Evolutionary conservation across 345 rosid species (phyloP).

Genomic region (Eucalyptus globulus): DNA sequence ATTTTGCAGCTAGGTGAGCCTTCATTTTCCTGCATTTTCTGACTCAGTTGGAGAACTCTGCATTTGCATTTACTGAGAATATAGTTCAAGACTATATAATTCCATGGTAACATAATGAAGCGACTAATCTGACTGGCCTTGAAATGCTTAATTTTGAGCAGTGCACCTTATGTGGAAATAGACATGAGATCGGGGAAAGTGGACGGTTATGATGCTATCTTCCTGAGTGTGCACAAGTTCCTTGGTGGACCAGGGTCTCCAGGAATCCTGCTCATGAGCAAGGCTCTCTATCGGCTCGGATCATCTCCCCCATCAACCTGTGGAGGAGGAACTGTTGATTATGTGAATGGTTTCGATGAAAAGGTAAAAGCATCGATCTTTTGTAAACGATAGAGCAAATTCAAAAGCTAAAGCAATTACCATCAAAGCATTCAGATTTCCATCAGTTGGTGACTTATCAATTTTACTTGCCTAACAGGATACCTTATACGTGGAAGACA

Average conservation of each 20-base stretch:
- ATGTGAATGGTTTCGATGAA: constrained; percentile 35
- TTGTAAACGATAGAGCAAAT: neutral
- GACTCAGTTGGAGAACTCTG: neutral
- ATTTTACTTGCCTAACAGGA: constrained; percentile 12
- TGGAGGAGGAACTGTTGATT: constrained; percentile 52
- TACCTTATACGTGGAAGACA: constrained; percentile 26
- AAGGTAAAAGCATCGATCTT: constrained; percentile 10
- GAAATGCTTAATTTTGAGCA: neutral
- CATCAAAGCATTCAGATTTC: neutral
- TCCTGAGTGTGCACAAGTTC: constrained; percentile 48
- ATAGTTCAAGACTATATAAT: neutral
- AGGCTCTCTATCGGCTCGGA: constrained; percentile 19
- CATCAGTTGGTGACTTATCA: neutral
- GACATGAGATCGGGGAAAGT: constrained; percentile 33
- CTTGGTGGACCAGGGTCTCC: constrained; percentile 53
- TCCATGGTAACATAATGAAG: neutral
- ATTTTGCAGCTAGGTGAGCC: constrained; percentile 46
- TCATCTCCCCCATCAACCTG: constrained; percentile 47
- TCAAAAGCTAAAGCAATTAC: neutral
- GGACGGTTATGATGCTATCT: constrained; percentile 46
- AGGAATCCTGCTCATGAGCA: constrained; percentile 41
- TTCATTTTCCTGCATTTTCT: neutral
- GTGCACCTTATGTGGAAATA: constrained; percentile 42
- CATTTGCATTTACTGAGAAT: neutral
- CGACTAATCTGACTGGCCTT: neutral